A percentile compares a stretch with the other conserved stretches of the same genome.
Evolutionary conservation across 1,284 basidiomycete genomes (phyloP).

Genomic region (Leccinum angustisporum): DNA sequence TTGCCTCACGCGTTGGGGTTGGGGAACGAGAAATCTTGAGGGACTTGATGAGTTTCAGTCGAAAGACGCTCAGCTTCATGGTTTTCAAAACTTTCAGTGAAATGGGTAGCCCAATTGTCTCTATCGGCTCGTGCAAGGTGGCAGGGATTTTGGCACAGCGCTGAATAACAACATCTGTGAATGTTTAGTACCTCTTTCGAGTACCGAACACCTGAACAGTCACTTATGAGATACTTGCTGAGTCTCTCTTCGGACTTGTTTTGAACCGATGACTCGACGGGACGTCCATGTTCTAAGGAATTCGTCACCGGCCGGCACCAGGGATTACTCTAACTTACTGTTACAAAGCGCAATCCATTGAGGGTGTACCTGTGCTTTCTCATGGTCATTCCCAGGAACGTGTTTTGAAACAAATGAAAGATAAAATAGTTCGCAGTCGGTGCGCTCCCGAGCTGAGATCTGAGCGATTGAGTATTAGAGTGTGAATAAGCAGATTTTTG

Average conservation of each 20-base stretch:
- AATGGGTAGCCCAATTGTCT: constrained; percentile 24
- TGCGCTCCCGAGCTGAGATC: constrained; percentile 72
- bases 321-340: constrained; percentile 47
- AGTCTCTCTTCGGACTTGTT: constrained; percentile 50
- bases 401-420: constrained; percentile 60
- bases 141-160: constrained; percentile 26
- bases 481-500: constrained; percentile 9
- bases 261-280: constrained; percentile 39
- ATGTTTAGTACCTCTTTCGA: constrained; percentile 13
- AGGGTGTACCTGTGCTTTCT: constrained; percentile 51
- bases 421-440: constrained; percentile 88
- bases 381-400: constrained; percentile 43
- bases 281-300: constrained; percentile 59
- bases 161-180: constrained; percentile 40
- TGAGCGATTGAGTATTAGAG: constrained; percentile 33
- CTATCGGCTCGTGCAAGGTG: constrained; percentile 5
- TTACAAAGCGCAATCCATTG: constrained; percentile 62
- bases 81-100: constrained; percentile 58
- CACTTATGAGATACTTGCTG: constrained; percentile 62
- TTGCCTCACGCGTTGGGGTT: constrained; percentile 21
- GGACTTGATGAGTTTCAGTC: constrained; percentile 51
- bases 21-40: constrained; percentile 33
- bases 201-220: constrained; percentile 17
- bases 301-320: constrained; percentile 1
- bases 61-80: constrained; percentile 61